Evolutionary conservation across 2,329 filamentous ascomycete genomes (phyloP).

Genomic region (Colletotrichum zoysiae): DNA sequence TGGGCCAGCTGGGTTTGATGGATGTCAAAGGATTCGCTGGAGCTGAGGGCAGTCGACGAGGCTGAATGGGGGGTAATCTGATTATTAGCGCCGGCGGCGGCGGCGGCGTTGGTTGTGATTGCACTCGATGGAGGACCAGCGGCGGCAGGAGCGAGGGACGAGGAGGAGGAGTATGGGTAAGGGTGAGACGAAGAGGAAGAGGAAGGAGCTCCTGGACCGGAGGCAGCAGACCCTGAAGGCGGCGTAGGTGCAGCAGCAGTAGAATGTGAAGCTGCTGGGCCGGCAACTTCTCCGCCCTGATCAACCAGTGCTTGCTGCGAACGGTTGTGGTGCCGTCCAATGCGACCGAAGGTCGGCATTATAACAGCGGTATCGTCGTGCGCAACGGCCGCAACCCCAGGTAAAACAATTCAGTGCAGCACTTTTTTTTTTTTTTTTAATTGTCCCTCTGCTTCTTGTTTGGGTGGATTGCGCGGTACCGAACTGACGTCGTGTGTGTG

Average conservation of each 20-base stretch:
- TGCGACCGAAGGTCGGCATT: conserved; percentile 68
- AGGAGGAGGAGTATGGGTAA: conserved; percentile 21
- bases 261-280: conserved; percentile 41
- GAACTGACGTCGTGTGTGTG: conserved; percentile 11
- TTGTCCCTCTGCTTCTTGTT: neutral
- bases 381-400: conserved; percentile 31
- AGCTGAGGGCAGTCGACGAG: conserved; percentile 61
- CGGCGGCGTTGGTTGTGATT: conserved; percentile 45
- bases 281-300: conserved; percentile 51
- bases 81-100: conserved; percentile 44
- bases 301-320: conserved; percentile 68
- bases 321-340: conserved; percentile 68
- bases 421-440: conserved; percentile 12
- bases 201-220: conserved; percentile 39
- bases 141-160: conserved; percentile 31
- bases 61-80: conserved; percentile 57
- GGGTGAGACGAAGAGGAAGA: conserved; percentile 34
- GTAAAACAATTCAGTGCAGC: neutral
- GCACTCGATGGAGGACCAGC: conserved; percentile 32
- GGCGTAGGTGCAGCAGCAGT: conserved; percentile 32
- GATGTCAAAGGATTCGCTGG: conserved; percentile 61
- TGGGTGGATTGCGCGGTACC: neutral
- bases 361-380: conserved; percentile 43
- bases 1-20: conserved; percentile 47
- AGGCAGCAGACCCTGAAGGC: conserved; percentile 29